These are phyloP conservation scores for Coelastrella sp. DNA, from an alignment of 139 green algal species.

Conservation along the genomic window DNA sequence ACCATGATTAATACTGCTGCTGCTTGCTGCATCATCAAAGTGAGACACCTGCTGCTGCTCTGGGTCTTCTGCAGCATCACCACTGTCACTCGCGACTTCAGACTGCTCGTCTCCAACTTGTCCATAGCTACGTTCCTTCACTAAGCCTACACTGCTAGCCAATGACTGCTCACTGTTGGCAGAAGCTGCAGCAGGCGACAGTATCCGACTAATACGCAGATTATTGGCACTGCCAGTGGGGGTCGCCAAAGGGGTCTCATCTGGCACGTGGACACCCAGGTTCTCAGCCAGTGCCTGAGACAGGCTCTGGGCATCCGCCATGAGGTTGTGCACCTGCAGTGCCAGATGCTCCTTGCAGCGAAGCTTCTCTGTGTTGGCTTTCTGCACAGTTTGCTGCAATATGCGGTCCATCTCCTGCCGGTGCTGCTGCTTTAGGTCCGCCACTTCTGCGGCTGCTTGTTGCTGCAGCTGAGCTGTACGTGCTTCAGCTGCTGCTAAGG, in stretches of 20 bases:
- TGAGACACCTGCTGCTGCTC: background rate
- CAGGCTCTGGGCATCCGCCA: background rate
- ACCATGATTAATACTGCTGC: background rate
- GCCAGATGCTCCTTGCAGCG: constrained; percentile 25
- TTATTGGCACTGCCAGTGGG: background rate
- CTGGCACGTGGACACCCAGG: background rate
- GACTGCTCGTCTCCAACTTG: too few relatives aligned
- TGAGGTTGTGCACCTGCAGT: constrained; percentile 6
- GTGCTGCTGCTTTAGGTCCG: background rate
- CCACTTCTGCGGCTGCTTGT: background rate
- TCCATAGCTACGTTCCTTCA: too few relatives aligned
- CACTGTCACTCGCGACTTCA: background rate
- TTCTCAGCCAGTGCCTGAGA: background rate
- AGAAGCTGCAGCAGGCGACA: background rate
- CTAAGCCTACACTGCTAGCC: too few relatives aligned
- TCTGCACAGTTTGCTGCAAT: constrained; percentile 7
- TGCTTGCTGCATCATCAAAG: background rate
- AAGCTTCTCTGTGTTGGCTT: constrained; percentile 6
- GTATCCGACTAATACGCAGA: background rate
- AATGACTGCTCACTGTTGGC: background rate
- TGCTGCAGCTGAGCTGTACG: background rate
- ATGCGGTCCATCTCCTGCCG: background rate
- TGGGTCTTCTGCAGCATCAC: background rate
- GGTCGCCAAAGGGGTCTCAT: background rate
- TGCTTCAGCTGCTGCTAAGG: background rate